Evolutionary conservation across 257 asterid genomes (phyloP).

Genomic region (Nicotiana obtusifolia): DNA sequence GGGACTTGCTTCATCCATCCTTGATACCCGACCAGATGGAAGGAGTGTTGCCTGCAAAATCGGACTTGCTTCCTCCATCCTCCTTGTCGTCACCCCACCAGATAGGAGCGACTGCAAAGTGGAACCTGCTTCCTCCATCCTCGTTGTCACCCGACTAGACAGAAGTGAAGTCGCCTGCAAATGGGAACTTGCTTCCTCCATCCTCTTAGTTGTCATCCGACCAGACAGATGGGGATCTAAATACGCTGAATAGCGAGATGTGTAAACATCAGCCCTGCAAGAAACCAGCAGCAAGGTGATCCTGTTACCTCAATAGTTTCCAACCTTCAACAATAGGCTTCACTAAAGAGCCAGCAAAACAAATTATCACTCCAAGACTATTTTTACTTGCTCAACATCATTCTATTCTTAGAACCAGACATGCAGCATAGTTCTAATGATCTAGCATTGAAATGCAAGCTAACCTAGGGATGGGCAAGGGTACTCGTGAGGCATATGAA

Average conservation of each 20-base stretch:
- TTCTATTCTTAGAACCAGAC: background rate
- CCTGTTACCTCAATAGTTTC: background rate
- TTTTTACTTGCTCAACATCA: background rate
- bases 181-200: conserved; percentile 8
- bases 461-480: conserved; percentile 22
- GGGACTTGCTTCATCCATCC: conserved; percentile 21
- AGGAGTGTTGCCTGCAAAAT: conserved; percentile 1
- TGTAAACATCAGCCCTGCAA: conserved; percentile 52
- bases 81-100: background rate
- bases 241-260: conserved; percentile 27
- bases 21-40: background rate
- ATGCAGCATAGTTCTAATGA: background rate
- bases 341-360: background rate
- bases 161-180: conserved; percentile 12
- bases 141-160: conserved; percentile 22
- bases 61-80: conserved; percentile 11
- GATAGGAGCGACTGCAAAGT: background rate
- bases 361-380: background rate
- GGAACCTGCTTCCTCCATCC: conserved; percentile 15
- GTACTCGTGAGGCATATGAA: conserved; percentile 13
- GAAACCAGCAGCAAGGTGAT: conserved; percentile 14
- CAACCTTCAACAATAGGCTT: background rate
- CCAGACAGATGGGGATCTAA: conserved; percentile 27
- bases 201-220: background rate
- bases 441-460: background rate